These are phyloP conservation scores for Globisporangium orthogonon DNA, from an alignment of 352 stramenopile species.

Conservation along the genomic window DNA sequence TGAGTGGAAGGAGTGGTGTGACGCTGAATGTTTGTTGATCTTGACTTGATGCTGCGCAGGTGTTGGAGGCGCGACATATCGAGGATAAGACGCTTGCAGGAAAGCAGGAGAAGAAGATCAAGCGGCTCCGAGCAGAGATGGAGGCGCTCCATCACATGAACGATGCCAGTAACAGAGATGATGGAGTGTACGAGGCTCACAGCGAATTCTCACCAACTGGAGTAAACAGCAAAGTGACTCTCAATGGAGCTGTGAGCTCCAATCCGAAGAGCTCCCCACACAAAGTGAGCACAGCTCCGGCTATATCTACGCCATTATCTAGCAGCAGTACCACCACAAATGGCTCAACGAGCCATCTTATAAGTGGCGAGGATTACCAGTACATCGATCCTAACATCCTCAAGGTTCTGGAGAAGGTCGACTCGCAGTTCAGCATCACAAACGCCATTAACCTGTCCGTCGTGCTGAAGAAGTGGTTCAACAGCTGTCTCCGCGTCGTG, in stretches of 20 bases:
- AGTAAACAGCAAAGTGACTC: background rate
- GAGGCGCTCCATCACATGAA: conserved; percentile 73
- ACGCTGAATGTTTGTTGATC: background rate
- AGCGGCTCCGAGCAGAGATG: conserved; percentile 58
- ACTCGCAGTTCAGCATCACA: conserved; percentile 82
- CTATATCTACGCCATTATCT: background rate
- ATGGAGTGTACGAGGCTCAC: conserved; percentile 13
- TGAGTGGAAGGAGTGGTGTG: background rate
- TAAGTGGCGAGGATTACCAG: conserved; percentile 40
- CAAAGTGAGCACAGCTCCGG: background rate
- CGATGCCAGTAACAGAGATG: conserved; percentile 30
- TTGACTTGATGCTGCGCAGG: conserved; percentile 12
- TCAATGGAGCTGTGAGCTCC: background rate
- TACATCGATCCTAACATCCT: conserved; percentile 80
- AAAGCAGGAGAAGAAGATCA: conserved; percentile 66
- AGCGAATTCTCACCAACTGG: conserved; percentile 9
- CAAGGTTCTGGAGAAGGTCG: conserved; percentile 77
- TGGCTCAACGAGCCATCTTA: conserved; percentile 22
- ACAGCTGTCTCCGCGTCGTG: conserved; percentile 54
- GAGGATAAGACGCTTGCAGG: conserved; percentile 50
- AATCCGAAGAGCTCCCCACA: background rate
- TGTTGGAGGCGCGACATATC: conserved; percentile 47
- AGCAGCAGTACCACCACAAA: background rate
- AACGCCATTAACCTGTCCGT: conserved; percentile 62
- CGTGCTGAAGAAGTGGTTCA: conserved; percentile 72